Percentiles rank a stretch among this genome's conserved stretches.
These are phyloP conservation scores for Cornus kousa DNA, from an alignment of 148 eudicot genomes.

Conservation along the genomic window DNA sequence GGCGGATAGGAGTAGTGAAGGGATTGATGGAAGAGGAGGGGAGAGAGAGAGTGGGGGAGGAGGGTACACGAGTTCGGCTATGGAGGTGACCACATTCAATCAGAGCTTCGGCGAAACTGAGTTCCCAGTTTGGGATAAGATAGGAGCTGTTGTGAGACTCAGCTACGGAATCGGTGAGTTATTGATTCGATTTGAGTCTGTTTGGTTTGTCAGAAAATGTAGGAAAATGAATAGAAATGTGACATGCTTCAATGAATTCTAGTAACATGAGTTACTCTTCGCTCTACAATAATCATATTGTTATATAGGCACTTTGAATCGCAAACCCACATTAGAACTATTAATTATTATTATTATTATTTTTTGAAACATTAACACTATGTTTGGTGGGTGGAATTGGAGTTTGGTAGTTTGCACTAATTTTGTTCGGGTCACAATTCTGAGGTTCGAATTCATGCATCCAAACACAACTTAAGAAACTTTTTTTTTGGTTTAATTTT, in stretches of 20 bases:
- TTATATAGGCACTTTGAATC: not conserved
- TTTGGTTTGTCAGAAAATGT: conserved; percentile 3
- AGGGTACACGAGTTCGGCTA: conserved; percentile 60
- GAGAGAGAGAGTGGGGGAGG: conserved; percentile 35
- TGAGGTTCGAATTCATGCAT: too few relatives aligned
- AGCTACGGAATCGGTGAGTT: conserved; percentile 82
- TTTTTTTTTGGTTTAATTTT: too few relatives aligned
- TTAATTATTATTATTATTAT: too few relatives aligned
- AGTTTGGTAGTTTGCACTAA: too few relatives aligned
- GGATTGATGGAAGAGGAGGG: conserved; percentile 34
- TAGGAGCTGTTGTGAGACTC: conserved; percentile 87
- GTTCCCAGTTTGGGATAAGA: conserved; percentile 85
- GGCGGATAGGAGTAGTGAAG: conserved; percentile 44
- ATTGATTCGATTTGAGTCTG: not conserved
- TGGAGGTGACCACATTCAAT: conserved; percentile 93
- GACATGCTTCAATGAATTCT: too few relatives aligned
- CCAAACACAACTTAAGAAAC: too few relatives aligned
- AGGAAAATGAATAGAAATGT: not conserved
- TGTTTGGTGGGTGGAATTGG: too few relatives aligned
- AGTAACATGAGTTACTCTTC: not conserved
- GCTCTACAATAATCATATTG: not conserved
- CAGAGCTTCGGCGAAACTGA: conserved; percentile 63
- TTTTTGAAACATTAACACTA: too few relatives aligned
- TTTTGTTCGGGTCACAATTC: too few relatives aligned
- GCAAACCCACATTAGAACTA: not conserved